Evolutionary conservation across 148 eudicot genomes (phyloP), one percentile per base, ranked within the genome.

Genomic region (Rhododendron ferrugineum): DNA sequence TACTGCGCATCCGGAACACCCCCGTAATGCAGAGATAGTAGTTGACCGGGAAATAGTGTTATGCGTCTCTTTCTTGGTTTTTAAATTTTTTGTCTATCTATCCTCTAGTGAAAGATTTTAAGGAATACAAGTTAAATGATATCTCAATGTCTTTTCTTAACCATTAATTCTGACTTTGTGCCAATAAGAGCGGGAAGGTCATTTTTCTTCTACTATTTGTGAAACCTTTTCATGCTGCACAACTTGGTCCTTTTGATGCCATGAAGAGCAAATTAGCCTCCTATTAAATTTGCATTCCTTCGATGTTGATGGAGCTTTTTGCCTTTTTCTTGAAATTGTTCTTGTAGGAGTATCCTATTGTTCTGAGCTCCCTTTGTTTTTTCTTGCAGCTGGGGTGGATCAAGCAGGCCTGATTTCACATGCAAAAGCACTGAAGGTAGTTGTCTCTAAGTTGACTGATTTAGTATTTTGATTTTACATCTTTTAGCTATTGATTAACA

Each of bases 351-450:
- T 44, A 62, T 82, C 37, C 58, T 22, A 9, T 34, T 68, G 26
- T 52, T 52, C 84, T 82, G 30, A 68, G 37, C 82, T 82, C 30
- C 37, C 22, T 18, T 74, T 26, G 11, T 75, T 74, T 15, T 77
- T 11, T 85, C 34, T 84, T 93, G 91, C 96, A 96, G 99, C 72
- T 96, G 99, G 98, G 99, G 99, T 84, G 99, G 99, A 90, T 96
- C 98, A 56, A 96, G 99, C 90, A 90, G 99, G 89, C 97, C 98
- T 88, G 99, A 95, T 90, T 96, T 96, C 85, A 93, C 98, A 52
- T 96, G 99, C 91, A 96, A 91, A 91, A 95, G 96, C 88, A 95
- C 98, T 40, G 99, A 96, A 93, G 99, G 99, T 96, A 80, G 93
- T 40, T 70, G 52, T 87, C 11, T 54, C 82, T 79, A 47, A 40